Evolutionary conservation across 2,329 filamentous ascomycete genomes (phyloP).

Genomic region (Cladosporium sp.): DNA sequence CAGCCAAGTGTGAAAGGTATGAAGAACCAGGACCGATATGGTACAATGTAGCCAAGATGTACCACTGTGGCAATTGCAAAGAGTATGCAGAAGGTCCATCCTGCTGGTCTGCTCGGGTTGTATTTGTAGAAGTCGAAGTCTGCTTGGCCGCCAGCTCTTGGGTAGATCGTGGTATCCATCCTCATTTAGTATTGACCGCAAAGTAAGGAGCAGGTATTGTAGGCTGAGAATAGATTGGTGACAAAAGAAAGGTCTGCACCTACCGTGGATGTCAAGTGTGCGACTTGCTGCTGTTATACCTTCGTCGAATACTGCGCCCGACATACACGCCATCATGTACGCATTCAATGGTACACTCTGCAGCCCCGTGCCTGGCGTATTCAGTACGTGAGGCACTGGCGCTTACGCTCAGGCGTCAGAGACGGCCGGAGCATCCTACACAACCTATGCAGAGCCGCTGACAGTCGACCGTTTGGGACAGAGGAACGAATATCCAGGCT

Average conservation of each 20-base stretch:
- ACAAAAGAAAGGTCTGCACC: neutral
- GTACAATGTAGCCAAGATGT: neutral
- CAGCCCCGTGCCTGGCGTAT: neutral
- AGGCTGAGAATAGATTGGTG: neutral
- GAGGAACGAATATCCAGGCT: neutral
- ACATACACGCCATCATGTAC: neutral
- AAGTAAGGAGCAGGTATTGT: neutral
- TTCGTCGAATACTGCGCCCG: neutral
- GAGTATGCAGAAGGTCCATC: neutral
- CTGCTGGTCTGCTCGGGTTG: neutral
- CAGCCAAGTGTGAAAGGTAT: conserved; percentile 41
- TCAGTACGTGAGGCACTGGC: neutral
- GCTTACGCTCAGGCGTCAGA: neutral
- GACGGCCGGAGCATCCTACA: neutral
- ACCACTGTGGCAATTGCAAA: neutral
- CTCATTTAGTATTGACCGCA: neutral
- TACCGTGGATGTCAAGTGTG: neutral
- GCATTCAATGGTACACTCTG: neutral
- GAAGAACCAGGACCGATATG: conserved; percentile 37
- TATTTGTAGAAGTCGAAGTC: conserved; percentile 5
- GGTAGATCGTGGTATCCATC: neutral
- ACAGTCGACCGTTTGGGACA: neutral
- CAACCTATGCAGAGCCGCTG: neutral
- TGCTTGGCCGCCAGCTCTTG: neutral
- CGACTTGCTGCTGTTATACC: neutral